Conservation (phyloP, 352 stramenopile genomes). For the Phytophthora quininea region DNA sequence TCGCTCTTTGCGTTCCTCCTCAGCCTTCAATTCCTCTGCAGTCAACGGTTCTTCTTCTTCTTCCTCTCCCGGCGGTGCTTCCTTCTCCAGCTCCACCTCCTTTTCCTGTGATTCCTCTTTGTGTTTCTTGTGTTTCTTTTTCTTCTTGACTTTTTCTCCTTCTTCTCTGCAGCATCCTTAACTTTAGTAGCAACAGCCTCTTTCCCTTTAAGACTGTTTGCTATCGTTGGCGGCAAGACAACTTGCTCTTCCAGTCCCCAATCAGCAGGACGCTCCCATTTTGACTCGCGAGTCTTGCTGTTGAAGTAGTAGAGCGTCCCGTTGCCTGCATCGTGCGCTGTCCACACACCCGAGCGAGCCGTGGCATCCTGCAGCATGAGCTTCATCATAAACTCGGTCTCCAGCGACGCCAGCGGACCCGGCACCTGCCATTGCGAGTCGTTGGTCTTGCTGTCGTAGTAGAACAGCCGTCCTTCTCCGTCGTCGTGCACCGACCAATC, state of each 20-base stretch:
- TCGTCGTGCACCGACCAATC: conserved; percentile 81
- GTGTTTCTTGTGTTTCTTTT: conserved; percentile 5
- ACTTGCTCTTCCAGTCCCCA: conserved; percentile 43
- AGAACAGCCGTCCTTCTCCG: conserved; percentile 76
- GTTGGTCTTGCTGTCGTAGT: conserved; percentile 59
- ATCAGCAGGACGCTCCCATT: conserved; percentile 73
- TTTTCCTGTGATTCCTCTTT: conserved; percentile 28
- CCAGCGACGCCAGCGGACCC: conserved; percentile 48
- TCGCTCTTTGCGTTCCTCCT: conserved; percentile 36
- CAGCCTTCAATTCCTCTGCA: conserved; percentile 39
- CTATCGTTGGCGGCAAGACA: conserved; percentile 31
- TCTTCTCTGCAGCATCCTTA: conserved; percentile 15
- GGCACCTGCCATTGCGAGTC: conserved; percentile 68
- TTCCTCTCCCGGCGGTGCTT: conserved; percentile 3
- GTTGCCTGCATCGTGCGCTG: conserved; percentile 69
- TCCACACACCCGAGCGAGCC: conserved; percentile 71
- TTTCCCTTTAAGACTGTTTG: conserved; percentile 6
- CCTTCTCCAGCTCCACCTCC: conserved; percentile 8
- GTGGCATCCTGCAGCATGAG: conserved; percentile 80
- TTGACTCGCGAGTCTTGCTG: conserved; percentile 61
- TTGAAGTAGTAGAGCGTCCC: conserved; percentile 87
- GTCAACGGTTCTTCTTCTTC: conserved; percentile 37
- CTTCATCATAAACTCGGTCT: conserved; percentile 85
- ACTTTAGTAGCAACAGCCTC: conserved; percentile 1
- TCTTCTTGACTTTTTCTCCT: conserved; percentile 33